A percentile compares a stretch with the other conserved stretches of the same genome.
Conservation (phyloP, 2,329 filamentous ascomycete genomes). For the Tolypocladium paradoxum region DNA sequence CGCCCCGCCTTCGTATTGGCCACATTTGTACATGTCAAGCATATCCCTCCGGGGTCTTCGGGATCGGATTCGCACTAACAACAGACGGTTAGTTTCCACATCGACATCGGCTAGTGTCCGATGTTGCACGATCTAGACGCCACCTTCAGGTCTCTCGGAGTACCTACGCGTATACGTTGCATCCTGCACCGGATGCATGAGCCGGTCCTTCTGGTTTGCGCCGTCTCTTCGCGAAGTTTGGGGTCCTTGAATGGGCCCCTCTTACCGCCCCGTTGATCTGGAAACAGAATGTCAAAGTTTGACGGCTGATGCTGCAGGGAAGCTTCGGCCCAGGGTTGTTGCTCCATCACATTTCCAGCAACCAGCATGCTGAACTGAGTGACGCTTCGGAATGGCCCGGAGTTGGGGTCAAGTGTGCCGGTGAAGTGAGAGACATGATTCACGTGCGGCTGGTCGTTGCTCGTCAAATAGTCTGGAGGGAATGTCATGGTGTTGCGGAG, state of each 20-base stretch:
- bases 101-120: not conserved
- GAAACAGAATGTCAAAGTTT: conserved; percentile 16
- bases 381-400: not conserved
- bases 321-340: conserved; percentile 8
- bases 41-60: conserved; percentile 34
- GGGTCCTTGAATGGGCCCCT: conserved; percentile 45
- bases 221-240: conserved; percentile 41
- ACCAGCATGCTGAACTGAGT: not conserved
- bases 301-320: conserved; percentile 12
- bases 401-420: not conserved
- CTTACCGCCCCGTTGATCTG: conserved; percentile 23
- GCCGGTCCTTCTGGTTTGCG: conserved; percentile 44
- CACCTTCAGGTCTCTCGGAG: not conserved
- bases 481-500: not conserved
- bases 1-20: conserved; percentile 38
- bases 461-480: not conserved
- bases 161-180: conserved; percentile 49
- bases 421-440: not conserved
- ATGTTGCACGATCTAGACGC: not conserved
- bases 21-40: conserved; percentile 43
- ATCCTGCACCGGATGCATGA: conserved; percentile 51
- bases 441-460: not conserved
- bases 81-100: not conserved
- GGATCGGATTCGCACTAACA: conserved; percentile 41
- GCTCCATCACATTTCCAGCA: not conserved